Base-by-base conservation (phyloP, 192 early-diverging fungal species). In the Coemansia sp. region DNA sequence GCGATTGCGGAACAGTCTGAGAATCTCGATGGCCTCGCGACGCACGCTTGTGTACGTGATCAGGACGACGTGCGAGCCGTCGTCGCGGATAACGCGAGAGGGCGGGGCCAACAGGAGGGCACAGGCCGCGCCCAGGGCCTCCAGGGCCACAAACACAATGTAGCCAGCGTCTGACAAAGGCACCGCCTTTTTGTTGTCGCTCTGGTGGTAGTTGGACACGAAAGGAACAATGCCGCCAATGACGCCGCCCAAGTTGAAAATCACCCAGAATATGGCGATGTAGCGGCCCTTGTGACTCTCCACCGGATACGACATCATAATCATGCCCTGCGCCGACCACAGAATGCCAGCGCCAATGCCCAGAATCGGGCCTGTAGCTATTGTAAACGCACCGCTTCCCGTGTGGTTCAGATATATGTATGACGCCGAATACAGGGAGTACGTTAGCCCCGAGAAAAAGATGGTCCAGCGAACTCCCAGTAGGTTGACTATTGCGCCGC, bases 191-290 rank as follows among this genome's bases (percentile, higher is more conserved):
- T 39, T 49, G 22, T 66, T 59, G n/a, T 73, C 61, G 15, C 54
- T 65, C 0, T 68, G 53, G 39, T 67, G 59, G 73, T 74, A 93
- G 71, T 89, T 86, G 57, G 86, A 62, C 29, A 68, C 87, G 49
- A 93, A 84, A 32, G 83, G 78, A 53, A 91, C 83, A 36, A 87
- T 76, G 59, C 87, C 86, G 76, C 93, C 93, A 27, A 94, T 62
- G 39, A 91, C 86, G 45, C 87, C 91, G 46, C 92, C 92, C 56
- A 86, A 68, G 75, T 91, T 91, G 82, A 93, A 94, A 20, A 92
- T 87, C 59, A 85, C 84, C 92, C 92, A 94, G 82, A 95, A 95
- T 60, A 89, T 87, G 43, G 87, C 86, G 54, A 95, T 90, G 76
- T 80, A 91, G 62, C 86, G 87, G 24, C 93, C 92, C 79, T 92